Percentiles rank a stretch among this genome's conserved stretches.
These are phyloP conservation scores for Saksenaea oblongispora DNA, from an alignment of 371 early-diverging fungal genomes.

Conservation along the genomic window DNA sequence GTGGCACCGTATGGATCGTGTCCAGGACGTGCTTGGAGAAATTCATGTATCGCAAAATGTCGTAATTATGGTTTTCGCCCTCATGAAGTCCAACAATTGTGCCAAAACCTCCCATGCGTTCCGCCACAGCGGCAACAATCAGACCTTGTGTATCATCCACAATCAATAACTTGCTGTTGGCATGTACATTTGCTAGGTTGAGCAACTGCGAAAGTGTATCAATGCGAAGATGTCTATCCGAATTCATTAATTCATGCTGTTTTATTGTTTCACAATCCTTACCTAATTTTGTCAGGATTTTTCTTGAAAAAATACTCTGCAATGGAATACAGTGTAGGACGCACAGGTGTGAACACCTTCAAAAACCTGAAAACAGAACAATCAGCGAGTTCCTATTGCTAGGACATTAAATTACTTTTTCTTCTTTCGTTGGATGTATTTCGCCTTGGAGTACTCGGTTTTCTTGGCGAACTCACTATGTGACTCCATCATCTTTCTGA, in stretches of 20 bases:
- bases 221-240: slow-evolving; percentile 73
- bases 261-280: slow-evolving; percentile 13
- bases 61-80: slow-evolving; percentile 75
- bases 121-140: slow-evolving; percentile 64
- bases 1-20: slow-evolving; percentile 68
- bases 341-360: slow-evolving; percentile 82
- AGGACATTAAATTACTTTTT: slow-evolving; percentile 63
- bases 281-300: slow-evolving; percentile 82
- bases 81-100: slow-evolving; percentile 73
- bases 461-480: slow-evolving; percentile 87
- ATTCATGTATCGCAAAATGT: slow-evolving; percentile 81
- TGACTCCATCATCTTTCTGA: slow-evolving; percentile 78
- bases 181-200: slow-evolving; percentile 77
- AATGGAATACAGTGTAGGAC: slow-evolving; percentile 76
- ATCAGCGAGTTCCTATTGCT: background rate
- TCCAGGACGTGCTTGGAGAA: slow-evolving; percentile 55
- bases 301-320: slow-evolving; percentile 79
- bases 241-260: background rate
- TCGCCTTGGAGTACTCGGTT: slow-evolving; percentile 95
- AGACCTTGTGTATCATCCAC: slow-evolving; percentile 78
- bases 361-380: slow-evolving; percentile 59
- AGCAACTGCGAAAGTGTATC: slow-evolving; percentile 94
- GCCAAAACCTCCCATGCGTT: slow-evolving; percentile 81
- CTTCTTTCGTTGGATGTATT: slow-evolving; percentile 93
- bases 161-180: slow-evolving; percentile 43